Base-by-base conservation (phyloP, 192 early-diverging fungal genomes). In the Backusella westeae region DNA sequence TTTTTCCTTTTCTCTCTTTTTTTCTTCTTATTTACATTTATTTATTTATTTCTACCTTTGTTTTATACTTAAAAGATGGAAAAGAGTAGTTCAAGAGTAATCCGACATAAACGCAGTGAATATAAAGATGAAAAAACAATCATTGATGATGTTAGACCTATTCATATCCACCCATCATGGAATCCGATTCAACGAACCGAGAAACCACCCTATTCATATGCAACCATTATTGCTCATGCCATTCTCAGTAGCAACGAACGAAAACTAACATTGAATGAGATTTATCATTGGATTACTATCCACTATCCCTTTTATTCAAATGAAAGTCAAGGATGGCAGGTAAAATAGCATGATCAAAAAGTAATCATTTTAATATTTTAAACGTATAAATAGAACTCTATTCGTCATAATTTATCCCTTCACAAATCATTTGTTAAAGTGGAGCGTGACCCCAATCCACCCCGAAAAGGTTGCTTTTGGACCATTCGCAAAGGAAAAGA, bases 341-440 rank as follows among this genome's bases (percentile, higher is more conserved):
- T 90, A 84, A 80, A 49, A 42, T 21, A 19, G n/a, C 21, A 59
- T 59, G 74, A 36, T 66, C 49, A 12, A 72, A 32, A 32, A 32
- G 29, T 72, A 71, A 38, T 46, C 38, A 70, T 70, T 41, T 5
- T 26, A 23, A 12, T 36, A 23, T 15, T 39, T 12, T 32, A 32
- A 29, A 80, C 15, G 74, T 80, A 75, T 34, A 85, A 84, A 85
- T 80, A 95, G 89, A 97, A 96, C 83, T 96, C 95, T 5, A 91
- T 97, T 67, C 86, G 96, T 10, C 95, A 97, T 79, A 95, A 95
- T 76, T 85, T 97, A 26, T 94, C 93, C 12, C 87, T 96, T 19
- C 96, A 96, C 78, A 90, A 90, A 72, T 87, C 85, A 23, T 97
- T 97, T 75, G 82, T 87, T 21, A 91, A 93, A 73, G 82, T 95